Evolutionary conservation across 2,329 filamentous ascomycete genomes (phyloP), one percentile per base, ranked within the genome.

Genomic region (Aspergillus luchuensis): DNA sequence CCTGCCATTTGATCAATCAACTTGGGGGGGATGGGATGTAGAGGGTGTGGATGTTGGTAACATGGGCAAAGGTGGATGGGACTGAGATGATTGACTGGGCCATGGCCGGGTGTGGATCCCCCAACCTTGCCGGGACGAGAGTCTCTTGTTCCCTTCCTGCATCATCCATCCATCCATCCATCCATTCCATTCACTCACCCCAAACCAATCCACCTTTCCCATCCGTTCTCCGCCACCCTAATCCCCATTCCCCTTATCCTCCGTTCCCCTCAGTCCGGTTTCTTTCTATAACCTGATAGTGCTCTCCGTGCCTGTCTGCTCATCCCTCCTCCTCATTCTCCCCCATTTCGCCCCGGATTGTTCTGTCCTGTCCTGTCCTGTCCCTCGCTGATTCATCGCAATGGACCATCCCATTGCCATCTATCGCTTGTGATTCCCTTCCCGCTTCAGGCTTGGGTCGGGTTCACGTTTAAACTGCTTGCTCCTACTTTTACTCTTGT

Each of bases 361-460:
- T 55, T 39, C 25, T 52, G 15, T 54, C 52, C 25, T 23, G 21
- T 23, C 4, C 23, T 25, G 23, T 55, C 53, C 25, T 53, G 10
- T 55, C 53, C 25, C 52, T 41, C 38, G 8, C 39, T 33, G 23
- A 56, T 33, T 36, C 39, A 47, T 21, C 53, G 56, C 61, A 58
- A 65, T 66, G 63, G 56, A 59, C 47, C 38, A 28, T 23, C 48
- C 45, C 41, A 48, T 56, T 58, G 48, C 56, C 17, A n/a, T n/a
- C 45, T 36, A 50, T 59, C 41, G 48, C 61, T 50, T 62, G 63
- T 66, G 63, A 66, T 62, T 58, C 59, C 58, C 58, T 58, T 57
- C 48, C 60, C 60, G 57, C 53, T 55, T 43, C 50, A 56, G 38
- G 63, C 54, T 54, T 60, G 60, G 61, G 57, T 62, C 54, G 57